These are phyloP conservation scores for Themeda triandra DNA, from an alignment of 176 grass and related monocot species.

Conservation along the genomic window DNA sequence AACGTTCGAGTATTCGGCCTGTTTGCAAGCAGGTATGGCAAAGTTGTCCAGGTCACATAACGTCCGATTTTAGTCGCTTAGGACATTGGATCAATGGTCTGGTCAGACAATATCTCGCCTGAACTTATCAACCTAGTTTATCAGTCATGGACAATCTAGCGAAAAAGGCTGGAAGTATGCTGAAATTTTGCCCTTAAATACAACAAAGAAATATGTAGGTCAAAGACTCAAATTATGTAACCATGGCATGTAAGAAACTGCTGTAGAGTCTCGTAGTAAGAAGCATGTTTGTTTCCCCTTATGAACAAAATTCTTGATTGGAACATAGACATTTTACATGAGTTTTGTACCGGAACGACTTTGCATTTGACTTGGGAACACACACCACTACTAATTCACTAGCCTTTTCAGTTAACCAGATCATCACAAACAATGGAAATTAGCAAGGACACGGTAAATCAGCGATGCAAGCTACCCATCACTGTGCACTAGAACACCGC, in stretches of 20 bases:
- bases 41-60: too few relatives aligned
- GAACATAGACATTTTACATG: not conserved
- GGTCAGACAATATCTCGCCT: too few relatives aligned
- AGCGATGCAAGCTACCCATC: constrained; percentile 1
- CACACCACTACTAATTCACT: not conserved
- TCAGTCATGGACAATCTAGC: too few relatives aligned
- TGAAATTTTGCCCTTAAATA: not conserved
- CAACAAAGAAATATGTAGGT: not conserved
- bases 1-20: too few relatives aligned
- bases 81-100: too few relatives aligned
- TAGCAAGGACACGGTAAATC: constrained; percentile 22
- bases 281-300: not conserved
- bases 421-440: constrained; percentile 36
- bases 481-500: not conserved
- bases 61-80: too few relatives aligned
- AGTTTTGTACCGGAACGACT: not conserved
- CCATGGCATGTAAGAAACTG: not conserved
- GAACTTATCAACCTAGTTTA: too few relatives aligned
- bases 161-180: too few relatives aligned
- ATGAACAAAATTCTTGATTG: not conserved
- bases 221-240: not conserved
- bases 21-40: too few relatives aligned
- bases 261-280: not conserved
- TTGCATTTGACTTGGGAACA: not conserved
- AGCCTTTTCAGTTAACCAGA: constrained; percentile 20